Evolutionary conservation across 2,329 filamentous ascomycete species (phyloP).

Genomic region (Phoma herbarum): DNA sequence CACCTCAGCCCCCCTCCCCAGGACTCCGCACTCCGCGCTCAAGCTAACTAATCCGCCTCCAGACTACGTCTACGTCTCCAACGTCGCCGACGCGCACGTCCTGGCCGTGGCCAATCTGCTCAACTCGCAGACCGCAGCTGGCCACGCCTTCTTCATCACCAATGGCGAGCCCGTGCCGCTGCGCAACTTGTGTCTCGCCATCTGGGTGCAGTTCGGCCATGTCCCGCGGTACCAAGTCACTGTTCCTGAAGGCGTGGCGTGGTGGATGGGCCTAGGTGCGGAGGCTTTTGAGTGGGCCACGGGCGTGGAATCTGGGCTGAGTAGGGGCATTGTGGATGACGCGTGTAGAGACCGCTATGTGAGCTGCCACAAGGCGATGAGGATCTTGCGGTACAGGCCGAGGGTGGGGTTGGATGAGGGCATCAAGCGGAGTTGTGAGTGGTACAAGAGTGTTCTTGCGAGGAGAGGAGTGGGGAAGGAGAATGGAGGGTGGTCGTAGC

Average conservation of each 20-base stretch:
- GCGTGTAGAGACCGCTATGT: conserved; percentile 63
- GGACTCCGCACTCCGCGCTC: too few species aligned
- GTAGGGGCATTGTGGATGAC: conserved; percentile 64
- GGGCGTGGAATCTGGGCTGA: conserved; percentile 57
- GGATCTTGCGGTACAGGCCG: conserved; percentile 63
- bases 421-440: conserved; percentile 46
- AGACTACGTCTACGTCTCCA: conserved; percentile 76
- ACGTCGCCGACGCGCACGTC: conserved; percentile 80
- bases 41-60: too few species aligned
- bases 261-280: conserved; percentile 56
- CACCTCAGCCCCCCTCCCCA: too few species aligned
- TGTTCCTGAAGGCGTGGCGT: conserved; percentile 60
- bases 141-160: conserved; percentile 88
- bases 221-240: conserved; percentile 59
- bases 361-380: conserved; percentile 60
- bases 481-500: conserved; percentile 4
- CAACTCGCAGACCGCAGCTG: conserved; percentile 66
- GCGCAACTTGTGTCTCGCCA: conserved; percentile 83
- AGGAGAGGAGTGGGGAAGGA: conserved; percentile 9
- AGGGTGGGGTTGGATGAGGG: conserved; percentile 62
- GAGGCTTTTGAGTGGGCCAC: conserved; percentile 60
- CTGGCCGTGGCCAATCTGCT: conserved; percentile 80
- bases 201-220: conserved; percentile 73
- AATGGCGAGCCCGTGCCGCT: conserved; percentile 91
- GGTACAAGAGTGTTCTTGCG: conserved; percentile 12